Percentiles rank a stretch among this genome's conserved stretches.
Evolutionary conservation across 805 yeast species (phyloP).

Genomic region (Nakazawaea populi): DNA sequence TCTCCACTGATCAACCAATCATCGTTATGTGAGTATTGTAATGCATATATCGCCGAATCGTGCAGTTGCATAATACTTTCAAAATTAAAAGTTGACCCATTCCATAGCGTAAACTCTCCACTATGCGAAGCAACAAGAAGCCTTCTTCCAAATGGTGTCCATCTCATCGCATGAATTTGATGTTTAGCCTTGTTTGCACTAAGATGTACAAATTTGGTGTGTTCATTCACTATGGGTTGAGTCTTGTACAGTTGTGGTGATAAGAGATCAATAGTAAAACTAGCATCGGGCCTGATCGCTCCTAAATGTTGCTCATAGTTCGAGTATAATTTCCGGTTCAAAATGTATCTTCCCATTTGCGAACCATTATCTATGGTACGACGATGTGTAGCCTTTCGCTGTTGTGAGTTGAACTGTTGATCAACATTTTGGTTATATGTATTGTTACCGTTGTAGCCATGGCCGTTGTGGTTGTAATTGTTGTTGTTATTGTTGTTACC

Average conservation of each 20-base stretch:
- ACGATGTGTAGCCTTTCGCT: constrained; percentile 49
- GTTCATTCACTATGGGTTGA: constrained; percentile 54
- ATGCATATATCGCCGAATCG: constrained; percentile 77
- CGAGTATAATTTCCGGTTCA: constrained; percentile 35
- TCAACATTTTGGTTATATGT: background rate
- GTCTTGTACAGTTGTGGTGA: constrained; percentile 58
- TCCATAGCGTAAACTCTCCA: constrained; percentile 97
- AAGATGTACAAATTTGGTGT: constrained; percentile 82
- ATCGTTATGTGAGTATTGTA: constrained; percentile 81
- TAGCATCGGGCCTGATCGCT: constrained; percentile 59
- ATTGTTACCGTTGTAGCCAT: background rate
- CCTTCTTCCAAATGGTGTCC: constrained; percentile 97
- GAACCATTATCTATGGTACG: constrained; percentile 78
- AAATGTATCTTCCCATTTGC: constrained; percentile 60
- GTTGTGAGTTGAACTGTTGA: constrained; percentile 23
- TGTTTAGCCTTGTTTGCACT: constrained; percentile 89
- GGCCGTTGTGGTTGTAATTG: background rate
- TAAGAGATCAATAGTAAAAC: constrained; percentile 55
- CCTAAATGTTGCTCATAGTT: constrained; percentile 39
- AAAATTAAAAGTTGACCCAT: constrained; percentile 89
- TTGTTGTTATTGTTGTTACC: background rate
- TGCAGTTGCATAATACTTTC: constrained; percentile 99
- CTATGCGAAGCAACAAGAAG: constrained; percentile 83
- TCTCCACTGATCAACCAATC: constrained; percentile 96
- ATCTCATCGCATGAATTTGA: constrained; percentile 80